phyloP scores from a whole-genome alignment of 192 early-diverging fungal species.

The Backusella luteola region DNA sequence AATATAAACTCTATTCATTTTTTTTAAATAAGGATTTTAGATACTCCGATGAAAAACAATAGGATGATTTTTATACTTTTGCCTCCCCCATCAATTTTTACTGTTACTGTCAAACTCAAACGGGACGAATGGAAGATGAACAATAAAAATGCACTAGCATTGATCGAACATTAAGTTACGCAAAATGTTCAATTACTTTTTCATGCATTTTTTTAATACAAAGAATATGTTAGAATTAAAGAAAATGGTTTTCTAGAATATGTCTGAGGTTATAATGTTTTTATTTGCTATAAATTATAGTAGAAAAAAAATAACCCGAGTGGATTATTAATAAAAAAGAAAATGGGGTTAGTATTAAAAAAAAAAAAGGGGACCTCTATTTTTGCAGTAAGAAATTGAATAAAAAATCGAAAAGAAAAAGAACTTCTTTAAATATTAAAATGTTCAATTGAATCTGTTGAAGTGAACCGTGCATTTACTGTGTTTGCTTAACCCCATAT shows the following conservation, averaged over 20 bases:
- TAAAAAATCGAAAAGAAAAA: not conserved
- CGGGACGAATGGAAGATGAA: not conserved
- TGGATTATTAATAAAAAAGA: not conserved
- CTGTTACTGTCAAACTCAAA: not conserved
- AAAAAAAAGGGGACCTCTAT: not conserved
- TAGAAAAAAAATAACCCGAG: not conserved
- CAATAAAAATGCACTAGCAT: not conserved
- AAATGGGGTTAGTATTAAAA: not conserved
- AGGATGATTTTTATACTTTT: not conserved
- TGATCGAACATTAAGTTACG: not conserved
- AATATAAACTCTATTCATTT: not conserved
- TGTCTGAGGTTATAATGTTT: not conserved
- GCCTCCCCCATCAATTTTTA: not conserved
- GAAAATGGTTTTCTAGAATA: not conserved
- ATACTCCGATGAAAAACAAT: slow-evolving; percentile 5
- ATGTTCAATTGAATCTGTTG: not conserved
- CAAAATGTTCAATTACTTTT: not conserved
- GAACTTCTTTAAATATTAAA: not conserved
- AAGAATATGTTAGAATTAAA: not conserved
- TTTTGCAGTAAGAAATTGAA: not conserved
- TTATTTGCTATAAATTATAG: not conserved
- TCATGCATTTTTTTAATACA: not conserved
- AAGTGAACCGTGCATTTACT: not conserved
- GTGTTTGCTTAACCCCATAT: not conserved
- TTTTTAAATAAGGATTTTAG: not conserved